Evolutionary conservation across 306 rosid genomes (phyloP).

Genomic region (Fragaria vesca): DNA sequence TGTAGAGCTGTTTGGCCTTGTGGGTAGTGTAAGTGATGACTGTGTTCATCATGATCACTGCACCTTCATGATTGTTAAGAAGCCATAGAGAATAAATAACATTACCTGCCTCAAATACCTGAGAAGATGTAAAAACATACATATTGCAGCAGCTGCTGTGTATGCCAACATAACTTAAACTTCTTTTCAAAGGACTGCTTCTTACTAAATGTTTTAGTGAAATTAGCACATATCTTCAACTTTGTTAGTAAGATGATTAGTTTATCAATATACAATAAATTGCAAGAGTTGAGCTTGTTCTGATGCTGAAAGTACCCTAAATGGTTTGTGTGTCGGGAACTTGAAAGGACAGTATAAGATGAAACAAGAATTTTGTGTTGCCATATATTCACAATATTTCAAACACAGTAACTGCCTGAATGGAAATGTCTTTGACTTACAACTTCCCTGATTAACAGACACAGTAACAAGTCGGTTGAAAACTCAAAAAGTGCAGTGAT

Average conservation of each 20-base stretch:
- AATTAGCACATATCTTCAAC: background rate
- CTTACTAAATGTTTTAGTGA: background rate
- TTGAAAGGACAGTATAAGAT: background rate
- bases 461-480: background rate
- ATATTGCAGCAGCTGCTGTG: background rate
- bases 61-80: conserved; percentile 77
- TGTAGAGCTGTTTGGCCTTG: conserved; percentile 61
- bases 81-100: conserved; percentile 45
- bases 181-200: background rate
- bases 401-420: background rate
- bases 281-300: background rate
- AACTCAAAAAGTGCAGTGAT: conserved; percentile 58
- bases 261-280: background rate
- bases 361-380: background rate
- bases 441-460: background rate
- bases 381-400: background rate
- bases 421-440: background rate
- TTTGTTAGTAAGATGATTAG: background rate
- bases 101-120: background rate
- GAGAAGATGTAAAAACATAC: background rate
- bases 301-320: background rate
- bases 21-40: conserved; percentile 73
- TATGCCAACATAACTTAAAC: background rate
- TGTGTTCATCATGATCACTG: conserved; percentile 72
- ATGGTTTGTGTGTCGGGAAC: background rate